Base-by-base conservation (phyloP, 179 eudicot genomes). In the Dionaea muscipula region DNA sequence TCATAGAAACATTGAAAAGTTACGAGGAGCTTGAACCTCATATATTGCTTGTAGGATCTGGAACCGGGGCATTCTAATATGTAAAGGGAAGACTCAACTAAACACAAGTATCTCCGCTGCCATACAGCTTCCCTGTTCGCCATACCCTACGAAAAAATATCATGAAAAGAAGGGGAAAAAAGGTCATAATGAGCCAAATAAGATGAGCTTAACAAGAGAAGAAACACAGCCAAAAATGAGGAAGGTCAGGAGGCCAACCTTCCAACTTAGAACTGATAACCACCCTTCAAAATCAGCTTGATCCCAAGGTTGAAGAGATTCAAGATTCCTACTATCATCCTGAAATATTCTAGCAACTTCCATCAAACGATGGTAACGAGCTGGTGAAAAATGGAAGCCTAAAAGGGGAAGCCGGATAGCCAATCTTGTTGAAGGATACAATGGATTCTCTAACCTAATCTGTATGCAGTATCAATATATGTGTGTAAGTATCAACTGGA, bases 311-410 rank as follows among this genome's bases (percentile, higher is more conserved):
- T 72, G 82, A 55, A 65, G 47, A 40, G 65, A 60, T 58, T 77
- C 77, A 38, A 70, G 53, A 59, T 47, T 72, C 35, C 75, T 72
- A 38, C 63, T 68, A 51, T 81, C 77, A 35, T 70, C 77, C 27
- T 71, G 77, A 70, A 93, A 93, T 13, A 78, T 67, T 73, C 81
- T 83, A 19, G 69, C 75, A 51, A 93, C 76, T 78, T 85, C 83
- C 94, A 93, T 82, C 72, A 93, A 60, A 35, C 99, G 86, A 81
- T 93, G 99, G 71, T 93, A 93, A 38, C 99, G 93, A 60, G 99
- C 83, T 17, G 99, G 99, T 37, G 99, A 93, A 59, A 93, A 85
- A 72, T 93, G 83, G 63, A 93, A 84, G 23, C 85, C 89, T 57
- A 93, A 72, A 16, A 93, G 85, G 17, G 99, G 99, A 53, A 93